Evolutionary conservation across 331 rosid species (phyloP).

Genomic region (Malus hybrid): DNA sequence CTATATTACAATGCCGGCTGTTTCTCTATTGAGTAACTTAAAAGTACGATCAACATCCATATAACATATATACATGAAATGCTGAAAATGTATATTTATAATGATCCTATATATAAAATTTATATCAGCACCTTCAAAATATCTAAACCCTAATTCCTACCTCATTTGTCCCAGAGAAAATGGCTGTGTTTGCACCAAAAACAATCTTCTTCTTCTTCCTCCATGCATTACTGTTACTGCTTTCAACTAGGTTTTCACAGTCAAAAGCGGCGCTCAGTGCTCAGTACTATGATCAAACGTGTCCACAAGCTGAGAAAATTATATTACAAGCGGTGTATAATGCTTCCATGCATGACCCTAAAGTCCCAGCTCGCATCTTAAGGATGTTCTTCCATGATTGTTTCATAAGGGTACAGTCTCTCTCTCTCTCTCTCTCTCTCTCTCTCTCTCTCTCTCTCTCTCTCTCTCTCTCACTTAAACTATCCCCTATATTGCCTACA

Average conservation of each 20-base stretch:
- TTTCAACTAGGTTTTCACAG: slow-evolving; percentile 17
- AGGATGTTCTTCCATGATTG: slow-evolving; percentile 91
- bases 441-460: slow-evolving; percentile 2
- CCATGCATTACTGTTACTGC: slow-evolving; percentile 11
- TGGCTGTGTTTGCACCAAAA: slow-evolving; percentile 32
- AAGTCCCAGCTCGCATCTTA: slow-evolving; percentile 72
- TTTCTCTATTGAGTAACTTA: slow-evolving; percentile 46
- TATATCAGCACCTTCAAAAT: not conserved
- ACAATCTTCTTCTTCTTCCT: not conserved
- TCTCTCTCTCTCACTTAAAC: not conserved
- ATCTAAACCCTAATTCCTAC: not conserved
- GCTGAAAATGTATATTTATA: not conserved
- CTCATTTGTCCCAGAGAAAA: not conserved
- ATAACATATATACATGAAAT: not conserved
- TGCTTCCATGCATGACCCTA: slow-evolving; percentile 58
- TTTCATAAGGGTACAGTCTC: slow-evolving; percentile 58
- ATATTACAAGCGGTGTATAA: slow-evolving; percentile 43
- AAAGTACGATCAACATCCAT: slow-evolving; percentile 19
- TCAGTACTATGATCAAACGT: slow-evolving; percentile 45
- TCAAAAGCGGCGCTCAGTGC: slow-evolving; percentile 44
- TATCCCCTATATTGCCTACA: no score
- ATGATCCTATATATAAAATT: no score
- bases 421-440: not conserved
- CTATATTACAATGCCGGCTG: slow-evolving; percentile 4
- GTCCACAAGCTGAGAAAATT: slow-evolving; percentile 59